These are phyloP conservation scores for Parathielavia hyrcaniae DNA, from an alignment of 495 filamentous ascomycete genomes.

Conservation along the genomic window DNA sequence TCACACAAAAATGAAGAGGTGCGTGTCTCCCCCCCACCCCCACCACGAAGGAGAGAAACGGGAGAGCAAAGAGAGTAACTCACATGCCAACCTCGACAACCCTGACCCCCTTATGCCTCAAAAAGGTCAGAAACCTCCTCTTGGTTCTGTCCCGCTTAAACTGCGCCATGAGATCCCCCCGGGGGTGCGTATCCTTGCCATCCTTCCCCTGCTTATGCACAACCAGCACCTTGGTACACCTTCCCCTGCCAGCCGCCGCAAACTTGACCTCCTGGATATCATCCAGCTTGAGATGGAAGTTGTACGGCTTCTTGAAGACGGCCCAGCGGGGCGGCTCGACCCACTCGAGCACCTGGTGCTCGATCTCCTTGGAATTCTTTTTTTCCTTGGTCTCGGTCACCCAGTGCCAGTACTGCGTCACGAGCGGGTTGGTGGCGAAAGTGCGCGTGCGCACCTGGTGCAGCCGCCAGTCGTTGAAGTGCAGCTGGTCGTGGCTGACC, in stretches of 20 bases:
- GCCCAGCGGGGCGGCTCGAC: constrained; percentile 39
- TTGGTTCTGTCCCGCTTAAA: constrained; percentile 46
- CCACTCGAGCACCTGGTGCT: constrained; percentile 46
- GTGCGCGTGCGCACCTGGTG: constrained; percentile 41
- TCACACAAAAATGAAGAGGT: no score
- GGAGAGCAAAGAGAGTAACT: constrained; percentile 9
- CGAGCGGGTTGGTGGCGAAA: constrained; percentile 34
- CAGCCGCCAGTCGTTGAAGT: constrained; percentile 41
- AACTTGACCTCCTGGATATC: constrained; percentile 39
- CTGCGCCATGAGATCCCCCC: constrained; percentile 36
- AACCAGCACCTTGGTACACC: constrained; percentile 31
- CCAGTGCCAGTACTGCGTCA: constrained; percentile 50
- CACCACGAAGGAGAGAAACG: background rate
- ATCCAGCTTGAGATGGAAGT: constrained; percentile 37
- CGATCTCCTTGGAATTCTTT: constrained; percentile 23
- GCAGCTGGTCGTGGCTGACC: constrained; percentile 35
- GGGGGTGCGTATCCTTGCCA: constrained; percentile 10
- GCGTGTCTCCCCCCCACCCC: no score
- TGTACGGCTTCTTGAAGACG: constrained; percentile 41
- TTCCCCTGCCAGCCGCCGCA: constrained; percentile 25
- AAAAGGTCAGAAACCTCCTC: constrained; percentile 40
- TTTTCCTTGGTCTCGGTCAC: constrained; percentile 12
- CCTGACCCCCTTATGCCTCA: constrained; percentile 34
- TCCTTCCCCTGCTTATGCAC: constrained; percentile 22
- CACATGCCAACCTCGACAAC: constrained; percentile 33